phyloP scores from a whole-genome alignment of 2,329 filamentous ascomycete species.

The Aspergillus amoenus region DNA sequence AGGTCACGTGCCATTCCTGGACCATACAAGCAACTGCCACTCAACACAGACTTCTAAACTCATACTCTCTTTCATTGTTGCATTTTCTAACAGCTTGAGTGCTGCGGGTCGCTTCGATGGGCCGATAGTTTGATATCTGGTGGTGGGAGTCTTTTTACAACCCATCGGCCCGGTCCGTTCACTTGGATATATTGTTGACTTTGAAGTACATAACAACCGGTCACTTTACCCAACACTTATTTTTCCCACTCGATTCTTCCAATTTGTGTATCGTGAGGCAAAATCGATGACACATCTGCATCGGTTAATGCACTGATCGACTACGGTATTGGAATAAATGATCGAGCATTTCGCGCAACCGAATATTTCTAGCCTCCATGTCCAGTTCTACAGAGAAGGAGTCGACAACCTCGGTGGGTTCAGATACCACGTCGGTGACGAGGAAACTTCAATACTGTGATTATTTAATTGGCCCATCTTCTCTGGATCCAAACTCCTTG shows the following conservation, averaged over 20 bases:
- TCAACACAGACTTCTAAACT: not conserved
- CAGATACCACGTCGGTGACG: not conserved
- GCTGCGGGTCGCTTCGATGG: not conserved
- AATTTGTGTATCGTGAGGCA: not conserved
- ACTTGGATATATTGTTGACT: slow-evolving; percentile 3
- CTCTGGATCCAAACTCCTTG: not conserved
- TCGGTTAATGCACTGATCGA: not conserved
- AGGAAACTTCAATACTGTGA: not conserved
- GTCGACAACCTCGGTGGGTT: not conserved
- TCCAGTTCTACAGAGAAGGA: not conserved
- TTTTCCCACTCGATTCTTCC: not conserved
- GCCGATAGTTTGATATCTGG: slow-evolving; percentile 4
- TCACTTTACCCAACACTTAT: not conserved
- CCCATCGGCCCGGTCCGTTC: slow-evolving; percentile 9
- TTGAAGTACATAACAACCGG: not conserved
- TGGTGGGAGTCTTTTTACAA: not conserved
- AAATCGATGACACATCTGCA: not conserved
- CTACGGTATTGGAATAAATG: not conserved
- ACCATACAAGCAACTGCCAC: slow-evolving; percentile 1
- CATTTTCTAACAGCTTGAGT: not conserved
- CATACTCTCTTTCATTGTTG: not conserved
- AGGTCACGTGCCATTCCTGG: slow-evolving; percentile 11
- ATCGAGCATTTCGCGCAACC: not conserved
- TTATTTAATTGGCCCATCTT: slow-evolving; percentile 5
- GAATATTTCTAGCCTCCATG: not conserved